Percentiles rank a stretch among this genome's conserved stretches.
phyloP scores from a whole-genome alignment of 331 rosid genomes.

The Saraca asoca region DNA sequence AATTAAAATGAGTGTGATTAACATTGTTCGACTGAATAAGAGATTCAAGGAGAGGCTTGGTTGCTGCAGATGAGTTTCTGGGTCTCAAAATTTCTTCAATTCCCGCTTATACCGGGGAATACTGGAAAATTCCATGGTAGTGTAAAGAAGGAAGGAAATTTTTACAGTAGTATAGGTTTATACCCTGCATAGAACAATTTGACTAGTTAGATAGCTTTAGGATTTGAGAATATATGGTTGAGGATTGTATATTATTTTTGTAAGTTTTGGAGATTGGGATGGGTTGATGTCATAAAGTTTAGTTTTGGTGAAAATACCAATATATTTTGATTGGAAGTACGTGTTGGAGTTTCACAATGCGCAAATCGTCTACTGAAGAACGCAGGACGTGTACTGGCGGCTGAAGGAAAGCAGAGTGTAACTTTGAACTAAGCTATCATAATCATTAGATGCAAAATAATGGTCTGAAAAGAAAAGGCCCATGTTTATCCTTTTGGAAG shows the following conservation, averaged over 20 bases:
- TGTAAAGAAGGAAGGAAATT: constrained; percentile 62
- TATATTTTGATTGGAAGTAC: constrained; percentile 52
- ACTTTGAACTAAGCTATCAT: neutral
- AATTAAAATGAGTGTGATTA: too few relatives aligned
- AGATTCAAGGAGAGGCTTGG: neutral
- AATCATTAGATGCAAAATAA: neutral
- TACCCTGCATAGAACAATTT: constrained; percentile 75
- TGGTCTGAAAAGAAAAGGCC: neutral
- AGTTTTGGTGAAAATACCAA: constrained; percentile 53
- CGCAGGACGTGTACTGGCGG: neutral
- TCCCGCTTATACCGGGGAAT: constrained; percentile 32
- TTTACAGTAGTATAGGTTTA: constrained; percentile 77
- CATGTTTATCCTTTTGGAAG: neutral
- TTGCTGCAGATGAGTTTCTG: neutral
- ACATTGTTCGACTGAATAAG: too few relatives aligned
- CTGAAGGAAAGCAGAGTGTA: neutral
- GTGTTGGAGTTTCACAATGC: constrained; percentile 23
- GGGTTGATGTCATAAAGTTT: constrained; percentile 69
- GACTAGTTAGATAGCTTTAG: constrained; percentile 71
- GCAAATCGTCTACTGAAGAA: constrained; percentile 12
- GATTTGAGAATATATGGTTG: constrained; percentile 76
- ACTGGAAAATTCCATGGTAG: constrained; percentile 46
- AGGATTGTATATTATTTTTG: constrained; percentile 91
- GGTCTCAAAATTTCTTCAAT: constrained; percentile 26
- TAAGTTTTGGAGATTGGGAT: constrained; percentile 61